Conservation (phyloP, 257 asterid species). For the Primulina huaijiensis region DNA sequence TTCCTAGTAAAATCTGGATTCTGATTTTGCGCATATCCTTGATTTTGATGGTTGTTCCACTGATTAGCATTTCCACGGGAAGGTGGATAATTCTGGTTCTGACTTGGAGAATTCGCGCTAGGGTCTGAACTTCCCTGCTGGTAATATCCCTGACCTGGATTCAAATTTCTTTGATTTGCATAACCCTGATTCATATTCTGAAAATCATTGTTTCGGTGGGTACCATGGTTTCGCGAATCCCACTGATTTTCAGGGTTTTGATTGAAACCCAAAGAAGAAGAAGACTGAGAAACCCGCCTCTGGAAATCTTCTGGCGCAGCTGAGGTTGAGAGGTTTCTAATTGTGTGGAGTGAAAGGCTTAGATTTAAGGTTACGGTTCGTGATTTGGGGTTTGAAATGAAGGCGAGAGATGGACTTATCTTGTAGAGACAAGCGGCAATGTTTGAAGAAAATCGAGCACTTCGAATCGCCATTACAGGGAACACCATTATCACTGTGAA, state of each 20-base stretch:
- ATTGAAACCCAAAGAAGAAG: constrained; percentile 30
- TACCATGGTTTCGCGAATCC: constrained; percentile 25
- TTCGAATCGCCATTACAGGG: constrained; percentile 35
- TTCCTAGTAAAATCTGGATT: constrained; percentile 30
- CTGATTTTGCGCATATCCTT: constrained; percentile 31
- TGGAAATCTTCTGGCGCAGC: constrained; percentile 39
- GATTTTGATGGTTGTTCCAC: constrained; percentile 38
- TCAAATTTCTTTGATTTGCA: constrained; percentile 32
- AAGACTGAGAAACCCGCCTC: constrained; percentile 29
- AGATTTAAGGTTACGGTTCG: constrained; percentile 31
- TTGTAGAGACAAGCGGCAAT: constrained; percentile 22
- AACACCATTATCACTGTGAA: constrained; percentile 42
- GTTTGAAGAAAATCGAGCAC: constrained; percentile 38
- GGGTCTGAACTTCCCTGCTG: constrained; percentile 26
- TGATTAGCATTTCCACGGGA: constrained; percentile 35
- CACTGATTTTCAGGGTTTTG: constrained; percentile 36
- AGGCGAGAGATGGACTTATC: constrained; percentile 33
- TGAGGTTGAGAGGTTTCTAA: constrained; percentile 46
- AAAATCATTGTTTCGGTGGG: constrained; percentile 25
- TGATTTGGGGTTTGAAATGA: constrained; percentile 35
- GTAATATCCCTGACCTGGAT: constrained; percentile 27
- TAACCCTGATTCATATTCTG: constrained; percentile 47
- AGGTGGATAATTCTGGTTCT: constrained; percentile 35
- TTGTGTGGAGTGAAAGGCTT: constrained; percentile 26
- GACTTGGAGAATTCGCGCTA: constrained; percentile 33